Evolutionary conservation across 2,329 filamentous ascomycete species (phyloP).

Genomic region (Knufia fluminis): DNA sequence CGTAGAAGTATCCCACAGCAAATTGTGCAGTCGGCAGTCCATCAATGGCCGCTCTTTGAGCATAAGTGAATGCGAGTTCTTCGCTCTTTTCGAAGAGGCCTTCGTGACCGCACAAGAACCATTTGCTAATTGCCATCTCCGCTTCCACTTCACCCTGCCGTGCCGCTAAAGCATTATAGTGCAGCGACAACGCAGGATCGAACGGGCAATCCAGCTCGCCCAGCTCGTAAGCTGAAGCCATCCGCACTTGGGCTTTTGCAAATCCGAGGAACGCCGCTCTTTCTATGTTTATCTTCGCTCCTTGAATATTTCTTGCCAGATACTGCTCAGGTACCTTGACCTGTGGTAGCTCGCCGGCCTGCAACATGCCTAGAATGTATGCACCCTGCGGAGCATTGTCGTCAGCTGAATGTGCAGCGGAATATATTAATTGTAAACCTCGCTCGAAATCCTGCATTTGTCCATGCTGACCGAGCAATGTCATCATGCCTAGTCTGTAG

Average conservation of each 20-base stretch:
- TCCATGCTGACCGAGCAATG: conserved; percentile 83
- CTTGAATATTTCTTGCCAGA: conserved; percentile 61
- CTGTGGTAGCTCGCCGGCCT: conserved; percentile 83
- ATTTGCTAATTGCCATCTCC: conserved; percentile 92
- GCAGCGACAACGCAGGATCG: conserved; percentile 80
- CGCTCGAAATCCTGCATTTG: conserved; percentile 69
- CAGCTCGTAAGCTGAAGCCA: conserved; percentile 91
- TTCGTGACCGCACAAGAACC: conserved; percentile 95
- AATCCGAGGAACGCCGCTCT: conserved; percentile 95
- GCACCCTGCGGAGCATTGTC: conserved; percentile 95
- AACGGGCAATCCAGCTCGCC: conserved; percentile 92
- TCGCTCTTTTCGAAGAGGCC: conserved; percentile 92
- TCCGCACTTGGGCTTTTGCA: conserved; percentile 91
- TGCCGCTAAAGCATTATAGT: conserved; percentile 90
- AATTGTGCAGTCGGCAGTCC: conserved; percentile 89
- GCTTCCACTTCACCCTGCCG: conserved; percentile 89
- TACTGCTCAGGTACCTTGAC: conserved; percentile 66
- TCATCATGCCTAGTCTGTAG: conserved; percentile 94
- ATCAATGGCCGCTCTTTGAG: conserved; percentile 70
- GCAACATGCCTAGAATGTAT: conserved; percentile 90
- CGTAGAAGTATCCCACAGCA: conserved; percentile 92
- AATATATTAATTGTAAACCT: conserved; percentile 73
- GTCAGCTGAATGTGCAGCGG: conserved; percentile 77
- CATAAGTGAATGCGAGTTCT: conserved; percentile 82
- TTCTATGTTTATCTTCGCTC: conserved; percentile 80